Evolutionary conservation across 2,329 filamentous ascomycete genomes (phyloP).

Genomic region (Fusarium bulbicola): DNA sequence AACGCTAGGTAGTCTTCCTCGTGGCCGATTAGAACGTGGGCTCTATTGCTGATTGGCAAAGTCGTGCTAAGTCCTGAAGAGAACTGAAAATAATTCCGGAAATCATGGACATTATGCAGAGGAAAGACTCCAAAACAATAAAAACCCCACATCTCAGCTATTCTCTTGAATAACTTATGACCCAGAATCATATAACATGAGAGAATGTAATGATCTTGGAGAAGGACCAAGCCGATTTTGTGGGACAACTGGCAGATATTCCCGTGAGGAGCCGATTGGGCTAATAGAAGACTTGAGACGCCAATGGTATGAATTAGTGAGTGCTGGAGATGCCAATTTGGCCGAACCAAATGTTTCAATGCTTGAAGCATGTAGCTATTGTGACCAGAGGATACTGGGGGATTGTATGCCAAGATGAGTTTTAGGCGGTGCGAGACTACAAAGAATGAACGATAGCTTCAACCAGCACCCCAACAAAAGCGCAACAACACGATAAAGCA

Average conservation of each 20-base stretch:
- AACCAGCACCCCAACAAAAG: slow-evolving; percentile 16
- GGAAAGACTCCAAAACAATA: background rate
- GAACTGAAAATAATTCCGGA: background rate
- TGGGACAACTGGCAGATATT: background rate
- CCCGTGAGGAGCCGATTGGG: background rate
- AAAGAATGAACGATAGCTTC: background rate
- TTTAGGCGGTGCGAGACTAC: background rate
- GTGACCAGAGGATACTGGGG: background rate
- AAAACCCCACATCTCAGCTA: background rate
- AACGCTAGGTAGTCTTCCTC: background rate
- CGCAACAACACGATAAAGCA: slow-evolving; percentile 21
- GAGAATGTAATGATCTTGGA: background rate
- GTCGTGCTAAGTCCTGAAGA: background rate
- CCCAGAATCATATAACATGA: background rate
- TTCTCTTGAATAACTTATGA: background rate
- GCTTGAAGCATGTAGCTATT: background rate
- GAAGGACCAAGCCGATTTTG: background rate
- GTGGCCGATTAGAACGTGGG: background rate
- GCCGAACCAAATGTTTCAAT: background rate
- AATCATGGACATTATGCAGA: background rate
- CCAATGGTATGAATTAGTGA: background rate
- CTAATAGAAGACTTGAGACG: background rate
- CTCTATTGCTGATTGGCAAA: background rate
- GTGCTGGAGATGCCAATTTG: background rate
- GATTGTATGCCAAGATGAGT: background rate